Conservation (phyloP, 73 alveolate genomes). For the Tetrahymena borealis region DNA sequence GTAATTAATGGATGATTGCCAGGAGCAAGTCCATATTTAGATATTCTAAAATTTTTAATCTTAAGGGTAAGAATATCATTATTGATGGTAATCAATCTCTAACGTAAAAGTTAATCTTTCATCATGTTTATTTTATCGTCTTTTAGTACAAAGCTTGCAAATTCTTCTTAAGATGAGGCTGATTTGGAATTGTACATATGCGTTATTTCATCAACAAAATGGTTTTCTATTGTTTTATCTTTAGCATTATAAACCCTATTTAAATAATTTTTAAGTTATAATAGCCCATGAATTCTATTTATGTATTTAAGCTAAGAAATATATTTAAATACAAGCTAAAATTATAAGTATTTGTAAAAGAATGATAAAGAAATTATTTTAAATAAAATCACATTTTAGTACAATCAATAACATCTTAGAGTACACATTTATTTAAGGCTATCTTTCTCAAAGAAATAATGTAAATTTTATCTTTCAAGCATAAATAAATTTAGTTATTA, state of each 20-base stretch:
- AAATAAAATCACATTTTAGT: background rate
- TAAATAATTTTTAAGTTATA: no score
- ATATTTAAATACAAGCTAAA: background rate
- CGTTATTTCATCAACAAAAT: background rate
- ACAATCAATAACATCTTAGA: background rate
- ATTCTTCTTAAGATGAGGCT: background rate
- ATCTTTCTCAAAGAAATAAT: background rate
- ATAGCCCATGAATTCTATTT: no score
- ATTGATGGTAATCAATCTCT: background rate
- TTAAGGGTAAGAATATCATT: background rate
- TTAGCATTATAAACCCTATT: background rate
- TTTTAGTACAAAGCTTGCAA: background rate
- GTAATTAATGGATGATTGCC: background rate
- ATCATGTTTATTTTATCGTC: background rate
- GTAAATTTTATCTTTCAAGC: background rate
- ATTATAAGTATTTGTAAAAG: background rate
- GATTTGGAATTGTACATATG: background rate
- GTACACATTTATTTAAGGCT: background rate
- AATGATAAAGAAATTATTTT: background rate
- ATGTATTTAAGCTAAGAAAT: background rate
- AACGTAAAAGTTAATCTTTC: background rate
- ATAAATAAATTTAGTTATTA: background rate
- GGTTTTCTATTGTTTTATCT: background rate
- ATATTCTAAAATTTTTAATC: background rate
- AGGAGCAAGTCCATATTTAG: background rate